Conservation (phyloP, 208 protist species). For the Leishmania turanica region DNA sequence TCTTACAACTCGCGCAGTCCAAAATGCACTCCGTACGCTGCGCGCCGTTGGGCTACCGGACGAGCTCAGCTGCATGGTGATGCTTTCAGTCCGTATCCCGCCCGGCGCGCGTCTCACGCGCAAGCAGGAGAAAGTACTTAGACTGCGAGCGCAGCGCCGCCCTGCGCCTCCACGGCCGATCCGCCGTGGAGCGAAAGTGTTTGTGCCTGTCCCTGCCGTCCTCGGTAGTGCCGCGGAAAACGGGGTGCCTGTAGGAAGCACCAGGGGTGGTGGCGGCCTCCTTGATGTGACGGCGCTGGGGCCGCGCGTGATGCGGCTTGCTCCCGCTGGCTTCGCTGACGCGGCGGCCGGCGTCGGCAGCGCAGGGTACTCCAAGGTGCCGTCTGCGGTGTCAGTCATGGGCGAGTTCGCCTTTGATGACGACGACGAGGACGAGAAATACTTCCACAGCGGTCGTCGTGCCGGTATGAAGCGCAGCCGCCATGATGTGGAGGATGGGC, state of each 20-base stretch:
- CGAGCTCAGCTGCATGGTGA: conserved; percentile 46
- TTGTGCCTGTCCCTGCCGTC: conserved; percentile 25
- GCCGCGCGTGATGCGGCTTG: conserved; percentile 19
- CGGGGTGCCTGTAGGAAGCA: conserved; percentile 2
- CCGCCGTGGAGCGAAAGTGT: conserved; percentile 72
- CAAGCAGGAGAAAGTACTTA: conserved; percentile 39
- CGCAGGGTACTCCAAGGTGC: background rate
- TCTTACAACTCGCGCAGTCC: conserved; percentile 11
- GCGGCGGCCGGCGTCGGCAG: conserved; percentile 6
- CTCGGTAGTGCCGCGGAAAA: background rate
- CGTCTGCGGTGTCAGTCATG: background rate
- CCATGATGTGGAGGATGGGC: conserved; percentile 37
- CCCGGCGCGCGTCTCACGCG: conserved; percentile 9
- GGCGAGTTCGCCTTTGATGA: conserved; percentile 33
- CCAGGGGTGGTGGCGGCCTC: conserved; percentile 9
- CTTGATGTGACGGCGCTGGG: conserved; percentile 24
- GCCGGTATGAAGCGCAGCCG: conserved; percentile 20
- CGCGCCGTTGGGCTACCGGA: conserved; percentile 36
- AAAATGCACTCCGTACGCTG: conserved; percentile 18
- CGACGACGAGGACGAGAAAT: conserved; percentile 30
- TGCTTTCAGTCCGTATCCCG: conserved; percentile 13
- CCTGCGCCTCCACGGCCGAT: conserved; percentile 53
- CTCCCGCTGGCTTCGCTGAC: background rate
- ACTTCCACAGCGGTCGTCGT: background rate
- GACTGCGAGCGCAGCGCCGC: conserved; percentile 47